A percentile compares a stretch with the other conserved stretches of the same genome.
Conservation (phyloP, 331 rosid genomes). For the Prunus yedoensis region DNA sequence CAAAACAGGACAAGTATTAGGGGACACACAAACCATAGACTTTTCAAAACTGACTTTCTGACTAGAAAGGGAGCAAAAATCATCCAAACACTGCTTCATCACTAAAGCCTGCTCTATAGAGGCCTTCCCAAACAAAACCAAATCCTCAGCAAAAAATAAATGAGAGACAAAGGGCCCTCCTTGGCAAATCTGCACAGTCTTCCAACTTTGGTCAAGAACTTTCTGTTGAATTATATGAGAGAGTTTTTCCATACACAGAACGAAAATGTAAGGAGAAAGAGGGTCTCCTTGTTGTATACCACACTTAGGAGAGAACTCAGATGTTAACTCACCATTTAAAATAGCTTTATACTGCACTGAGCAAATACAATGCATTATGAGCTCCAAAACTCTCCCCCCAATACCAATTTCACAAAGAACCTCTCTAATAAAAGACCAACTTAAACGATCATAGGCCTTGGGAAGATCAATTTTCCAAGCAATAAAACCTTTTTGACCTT, state of each 20-base stretch:
- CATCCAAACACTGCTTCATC: too few species aligned
- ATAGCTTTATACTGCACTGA: not conserved
- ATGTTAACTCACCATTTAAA: not conserved
- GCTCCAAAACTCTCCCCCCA: not conserved
- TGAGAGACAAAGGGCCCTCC: not conserved
- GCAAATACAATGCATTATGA: not conserved
- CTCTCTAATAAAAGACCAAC: not conserved
- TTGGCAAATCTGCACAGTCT: too few species aligned
- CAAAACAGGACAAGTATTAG: too few species aligned
- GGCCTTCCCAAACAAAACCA: not conserved
- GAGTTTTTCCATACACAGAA: too few species aligned
- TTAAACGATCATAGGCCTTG: not conserved
- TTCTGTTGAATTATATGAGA: not conserved
- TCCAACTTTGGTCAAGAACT: too few species aligned
- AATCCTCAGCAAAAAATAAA: not conserved
- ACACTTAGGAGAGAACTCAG: too few species aligned
- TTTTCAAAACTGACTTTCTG: too few species aligned
- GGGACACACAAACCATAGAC: too few species aligned
- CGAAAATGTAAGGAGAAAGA: too few species aligned
- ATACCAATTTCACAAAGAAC: not conserved
- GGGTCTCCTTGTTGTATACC: not conserved
- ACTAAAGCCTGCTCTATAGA: too few species aligned
- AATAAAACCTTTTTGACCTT: not conserved
- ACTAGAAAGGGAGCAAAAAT: too few species aligned
- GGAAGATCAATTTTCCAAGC: not conserved